Percentiles rank a stretch among this genome's conserved stretches.
Conservation (phyloP, 75 land plant species). For the Pinus taeda region DNA sequence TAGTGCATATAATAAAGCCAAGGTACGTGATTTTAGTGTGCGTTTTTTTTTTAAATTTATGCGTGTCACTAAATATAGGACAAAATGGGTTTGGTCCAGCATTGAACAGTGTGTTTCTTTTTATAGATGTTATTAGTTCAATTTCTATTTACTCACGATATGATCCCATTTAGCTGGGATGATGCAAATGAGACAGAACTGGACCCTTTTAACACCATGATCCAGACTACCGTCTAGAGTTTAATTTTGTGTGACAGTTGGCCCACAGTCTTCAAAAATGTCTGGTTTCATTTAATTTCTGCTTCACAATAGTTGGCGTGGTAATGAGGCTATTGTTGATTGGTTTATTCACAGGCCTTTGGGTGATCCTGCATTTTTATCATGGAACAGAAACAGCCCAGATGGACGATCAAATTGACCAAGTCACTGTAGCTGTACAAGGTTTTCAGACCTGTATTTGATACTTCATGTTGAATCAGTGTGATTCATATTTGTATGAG, state of each 20-base stretch:
- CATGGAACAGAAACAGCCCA: conserved; percentile 54
- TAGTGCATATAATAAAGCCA: conserved; percentile 16
- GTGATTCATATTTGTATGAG: not conserved
- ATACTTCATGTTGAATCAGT: not conserved
- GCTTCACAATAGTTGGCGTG: not conserved
- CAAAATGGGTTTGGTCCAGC: not conserved
- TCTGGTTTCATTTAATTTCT: not conserved
- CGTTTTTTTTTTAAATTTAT: not conserved
- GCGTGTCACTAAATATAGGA: not conserved
- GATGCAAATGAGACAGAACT: not conserved
- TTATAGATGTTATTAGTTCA: not conserved
- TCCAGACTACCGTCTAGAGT: not conserved
- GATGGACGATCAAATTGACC: conserved; percentile 6
- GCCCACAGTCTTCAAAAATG: not conserved
- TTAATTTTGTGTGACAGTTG: not conserved
- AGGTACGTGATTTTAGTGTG: conserved; percentile 13
- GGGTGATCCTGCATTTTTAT: conserved; percentile 57
- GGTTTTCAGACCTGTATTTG: no score
- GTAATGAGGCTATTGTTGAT: not conserved
- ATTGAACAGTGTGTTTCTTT: not conserved
- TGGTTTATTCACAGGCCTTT: conserved; percentile 44
- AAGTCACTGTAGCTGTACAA: not conserved
- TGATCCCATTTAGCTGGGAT: not conserved
- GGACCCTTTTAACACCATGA: no score
- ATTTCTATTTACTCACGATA: not conserved